A percentile compares a stretch with the other conserved stretches of the same genome.
Evolutionary conservation across 257 asterid genomes (phyloP).

Genomic region (Solanum phureja): DNA sequence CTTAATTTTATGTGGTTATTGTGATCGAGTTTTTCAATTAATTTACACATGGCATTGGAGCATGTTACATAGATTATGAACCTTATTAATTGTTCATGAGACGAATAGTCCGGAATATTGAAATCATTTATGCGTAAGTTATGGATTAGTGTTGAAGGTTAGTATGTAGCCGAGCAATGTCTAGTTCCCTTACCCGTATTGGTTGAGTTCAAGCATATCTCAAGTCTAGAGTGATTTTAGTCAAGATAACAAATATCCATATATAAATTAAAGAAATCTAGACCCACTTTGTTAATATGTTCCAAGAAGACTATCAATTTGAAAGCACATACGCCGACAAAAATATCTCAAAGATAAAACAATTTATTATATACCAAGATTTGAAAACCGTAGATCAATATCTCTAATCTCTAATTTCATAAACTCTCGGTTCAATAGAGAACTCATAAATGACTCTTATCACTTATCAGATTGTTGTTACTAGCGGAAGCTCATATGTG

Average conservation of each 20-base stretch:
- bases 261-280: not conserved
- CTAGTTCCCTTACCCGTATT: not conserved
- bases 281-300: not conserved
- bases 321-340: not conserved
- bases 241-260: not conserved
- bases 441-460: not conserved
- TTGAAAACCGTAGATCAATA: not conserved
- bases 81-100: not conserved
- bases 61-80: not conserved
- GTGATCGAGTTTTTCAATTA: no score
- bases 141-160: not conserved
- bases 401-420: not conserved
- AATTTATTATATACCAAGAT: not conserved
- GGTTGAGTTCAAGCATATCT: not conserved
- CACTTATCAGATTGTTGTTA: not conserved
- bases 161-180: not conserved
- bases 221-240: not conserved
- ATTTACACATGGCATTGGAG: no score
- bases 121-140: not conserved
- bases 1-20: no score
- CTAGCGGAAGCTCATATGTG: not conserved
- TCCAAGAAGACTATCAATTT: not conserved
- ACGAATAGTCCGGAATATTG: not conserved
- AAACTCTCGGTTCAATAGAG: not conserved
- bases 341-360: not conserved